Base-by-base conservation (phyloP, 2,329 filamentous ascomycete genomes). In the Colletotrichum sp. region DNA sequence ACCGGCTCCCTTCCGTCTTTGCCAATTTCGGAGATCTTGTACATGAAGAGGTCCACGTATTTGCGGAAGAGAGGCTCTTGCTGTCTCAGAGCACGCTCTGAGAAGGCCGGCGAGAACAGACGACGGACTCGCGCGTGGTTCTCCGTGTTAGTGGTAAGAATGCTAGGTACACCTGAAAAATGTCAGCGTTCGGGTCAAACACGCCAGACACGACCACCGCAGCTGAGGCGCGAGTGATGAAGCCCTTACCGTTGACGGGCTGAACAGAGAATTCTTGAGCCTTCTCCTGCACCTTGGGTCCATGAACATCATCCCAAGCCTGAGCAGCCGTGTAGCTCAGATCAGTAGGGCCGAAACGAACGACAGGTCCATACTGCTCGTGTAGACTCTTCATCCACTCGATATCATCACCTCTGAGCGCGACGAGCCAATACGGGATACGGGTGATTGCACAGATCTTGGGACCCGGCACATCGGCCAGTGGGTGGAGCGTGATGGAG, bases 41-140 rank as follows among this genome's bases (percentile, higher is more conserved):
- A 73, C 57, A 86, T 81, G 64, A 88, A 82, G 26, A 85, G 76
- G 55, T 85, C 80, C 30, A 83, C 82, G 75, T 87, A 86, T 3
- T 79, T 81, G 68, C 82, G 80, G 75, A 88, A 79, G 12, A 80
- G 66, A 10, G 76, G 76, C 55, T 80, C 78, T 34, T 80, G 79
- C 16, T 73, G 67, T 12, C 77, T 77, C 55, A 80, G 18, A 6
- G 75, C 76, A 7, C 79, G 66, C 15, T 79, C 79, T 6, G 78
- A 79, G 67, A 80, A 80, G 5, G 79, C 79, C 4, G 79, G 79
- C 3, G 75, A 71, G 59, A 80, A 80, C 3, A 80, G 52, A 3
- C 77, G 76, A 9, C 79, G 76, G 3, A 79, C 44, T 12, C 79
- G 72, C 18, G 72, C n/a, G 26, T 80, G 79, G 30, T 79, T 71